Base-by-base conservation (phyloP, 2,329 filamentous ascomycete genomes). In the Aspergillus quadricinctus region DNA sequence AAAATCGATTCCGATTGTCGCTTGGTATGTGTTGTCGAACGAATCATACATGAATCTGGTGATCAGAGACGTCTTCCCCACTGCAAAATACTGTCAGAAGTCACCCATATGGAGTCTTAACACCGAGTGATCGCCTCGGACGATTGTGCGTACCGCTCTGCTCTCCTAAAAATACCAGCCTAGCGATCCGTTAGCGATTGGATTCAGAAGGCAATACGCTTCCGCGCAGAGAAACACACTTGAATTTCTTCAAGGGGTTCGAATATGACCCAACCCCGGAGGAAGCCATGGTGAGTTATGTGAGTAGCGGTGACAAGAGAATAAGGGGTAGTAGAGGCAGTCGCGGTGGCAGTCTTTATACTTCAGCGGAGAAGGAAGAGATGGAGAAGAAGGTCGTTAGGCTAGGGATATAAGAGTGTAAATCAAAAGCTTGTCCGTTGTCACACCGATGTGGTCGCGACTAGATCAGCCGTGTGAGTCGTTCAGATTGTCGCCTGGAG, bases 11-110 rank as follows among this genome's bases (percentile, higher is more conserved):
- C 94, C 94, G 72, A 99, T 97, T 41, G 94, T 99, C 56, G 94
- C 94, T 78, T 99, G 94, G 80, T 99, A 99, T 83, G 93, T 97
- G 79, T 96, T 97, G 82, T 99, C 94, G 81, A 99, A 99, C 49
- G 94, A 97, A 78, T 99, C 94, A 83, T 99, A 99, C 94, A 99
- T 99, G 82, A 99, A 99, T 63, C 94, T 88, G 64, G 94, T 99
- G 75, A 99, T 99, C 68, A 99, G 80, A 60, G 94, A 99, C 31
- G 94, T 99, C 81, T 99, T 99, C 73, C 94, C 94, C 69, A 99
- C 94, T 97, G 74, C 60, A 56, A 40, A 19, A 49, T 35, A 14
- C 54, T 40, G 54, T 69, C 58, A 69, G 64, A 59, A 17, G 41
- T 49, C 54, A 52, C 45, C 31, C 46, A 29, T 35, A 35, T 52